These are phyloP conservation scores for Colletotrichum salicis DNA, from an alignment of 2,329 filamentous ascomycete species.

Conservation along the genomic window DNA sequence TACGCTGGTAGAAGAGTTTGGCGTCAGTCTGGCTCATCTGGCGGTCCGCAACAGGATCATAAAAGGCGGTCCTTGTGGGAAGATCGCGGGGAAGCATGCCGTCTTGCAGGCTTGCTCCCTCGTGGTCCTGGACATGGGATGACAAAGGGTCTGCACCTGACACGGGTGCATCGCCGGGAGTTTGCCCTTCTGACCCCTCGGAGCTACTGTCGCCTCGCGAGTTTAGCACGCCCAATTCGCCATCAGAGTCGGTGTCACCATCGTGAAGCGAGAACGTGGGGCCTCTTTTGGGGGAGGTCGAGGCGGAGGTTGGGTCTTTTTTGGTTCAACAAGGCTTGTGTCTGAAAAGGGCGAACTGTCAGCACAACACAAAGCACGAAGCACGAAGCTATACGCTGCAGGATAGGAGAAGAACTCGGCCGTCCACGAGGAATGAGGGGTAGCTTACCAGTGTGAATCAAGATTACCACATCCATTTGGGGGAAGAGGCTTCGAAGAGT, in stretches of 20 bases:
- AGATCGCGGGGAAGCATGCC: constrained; percentile 71
- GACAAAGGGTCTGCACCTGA: not conserved
- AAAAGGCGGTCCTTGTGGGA: constrained; percentile 82
- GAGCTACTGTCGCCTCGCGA: constrained; percentile 33
- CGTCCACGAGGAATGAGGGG: not conserved
- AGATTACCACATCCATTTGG: not conserved
- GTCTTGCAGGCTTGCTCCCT: constrained; percentile 50
- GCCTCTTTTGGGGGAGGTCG: constrained; percentile 34
- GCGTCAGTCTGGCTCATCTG: constrained; percentile 94
- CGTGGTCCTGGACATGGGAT: not conserved
- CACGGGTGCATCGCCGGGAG: constrained; percentile 5
- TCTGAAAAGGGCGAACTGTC: not conserved
- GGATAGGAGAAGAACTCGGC: not conserved
- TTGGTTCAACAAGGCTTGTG: constrained; percentile 8
- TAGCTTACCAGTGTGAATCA: constrained; percentile 34
- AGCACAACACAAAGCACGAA: not conserved
- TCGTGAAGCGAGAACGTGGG: constrained; percentile 23
- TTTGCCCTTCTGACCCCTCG: constrained; percentile 18
- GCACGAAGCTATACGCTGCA: not conserved
- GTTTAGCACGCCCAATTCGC: constrained; percentile 16
- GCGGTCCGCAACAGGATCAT: constrained; percentile 93
- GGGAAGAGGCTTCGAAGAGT: constrained; percentile 18
- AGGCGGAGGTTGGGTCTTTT: constrained; percentile 33
- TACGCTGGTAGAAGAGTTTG: constrained; percentile 94
- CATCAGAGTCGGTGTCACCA: constrained; percentile 32